These are phyloP conservation scores for Diversispora epigaea DNA, from an alignment of 192 early-diverging fungal species.

Conservation along the genomic window DNA sequence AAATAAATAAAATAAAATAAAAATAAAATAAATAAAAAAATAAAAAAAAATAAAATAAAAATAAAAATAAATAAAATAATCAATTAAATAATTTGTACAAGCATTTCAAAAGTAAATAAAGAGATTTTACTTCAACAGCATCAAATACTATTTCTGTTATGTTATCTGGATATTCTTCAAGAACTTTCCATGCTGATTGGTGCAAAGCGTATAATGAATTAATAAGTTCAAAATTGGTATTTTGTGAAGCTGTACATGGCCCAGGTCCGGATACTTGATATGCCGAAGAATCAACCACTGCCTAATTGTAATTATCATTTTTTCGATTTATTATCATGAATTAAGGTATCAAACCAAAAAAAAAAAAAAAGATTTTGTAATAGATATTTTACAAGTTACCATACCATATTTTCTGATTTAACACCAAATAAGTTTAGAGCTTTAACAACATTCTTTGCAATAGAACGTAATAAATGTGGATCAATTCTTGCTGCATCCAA, in stretches of 20 bases:
- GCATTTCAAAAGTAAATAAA: no score
- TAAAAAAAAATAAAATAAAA: no score
- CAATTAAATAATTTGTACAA: no score
- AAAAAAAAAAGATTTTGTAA: neutral
- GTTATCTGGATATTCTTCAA: conserved; percentile 55
- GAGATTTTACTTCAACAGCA: conserved; percentile 46
- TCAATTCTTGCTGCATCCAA: conserved; percentile 68
- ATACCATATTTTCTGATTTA: conserved; percentile 60
- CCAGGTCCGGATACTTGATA: conserved; percentile 40
- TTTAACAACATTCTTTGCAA: conserved; percentile 57
- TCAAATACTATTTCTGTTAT: conserved; percentile 53
- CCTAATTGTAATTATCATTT: conserved; percentile 17
- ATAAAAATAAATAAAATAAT: no score
- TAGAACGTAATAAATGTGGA: conserved; percentile 44
- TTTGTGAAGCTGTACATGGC: conserved; percentile 46
- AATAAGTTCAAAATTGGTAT: conserved; percentile 59
- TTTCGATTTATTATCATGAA: neutral
- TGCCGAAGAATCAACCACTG: conserved; percentile 40
- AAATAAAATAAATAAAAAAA: no score
- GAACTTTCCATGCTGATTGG: conserved; percentile 59
- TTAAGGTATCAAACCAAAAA: neutral
- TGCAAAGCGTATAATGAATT: conserved; percentile 61
- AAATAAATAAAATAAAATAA: no score
- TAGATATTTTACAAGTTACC: neutral
- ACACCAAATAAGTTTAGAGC: conserved; percentile 59